phyloP scores from a whole-genome alignment of 371 early-diverging fungal genomes.

The Mycotypha africana region DNA sequence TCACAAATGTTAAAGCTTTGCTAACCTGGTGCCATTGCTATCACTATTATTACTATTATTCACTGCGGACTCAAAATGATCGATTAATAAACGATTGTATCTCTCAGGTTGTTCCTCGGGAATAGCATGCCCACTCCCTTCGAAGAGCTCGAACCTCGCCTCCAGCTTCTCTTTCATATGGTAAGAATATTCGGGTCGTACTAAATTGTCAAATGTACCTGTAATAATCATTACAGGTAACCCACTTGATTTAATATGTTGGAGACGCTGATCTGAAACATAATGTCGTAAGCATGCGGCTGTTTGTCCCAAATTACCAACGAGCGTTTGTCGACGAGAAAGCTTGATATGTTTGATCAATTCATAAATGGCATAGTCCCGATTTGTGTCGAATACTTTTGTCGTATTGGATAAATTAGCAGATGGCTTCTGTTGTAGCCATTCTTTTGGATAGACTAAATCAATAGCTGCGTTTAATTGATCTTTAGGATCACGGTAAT shows the following conservation, averaged over 20 bases:
- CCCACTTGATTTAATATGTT: constrained; percentile 19
- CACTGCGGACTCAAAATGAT: too few species aligned
- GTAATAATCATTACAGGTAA: constrained; percentile 35
- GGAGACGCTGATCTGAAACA: constrained; percentile 30
- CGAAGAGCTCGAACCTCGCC: constrained; percentile 28
- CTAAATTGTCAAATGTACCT: constrained; percentile 32
- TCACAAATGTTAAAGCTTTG: too few species aligned
- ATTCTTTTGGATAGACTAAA: constrained; percentile 28
- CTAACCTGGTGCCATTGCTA: too few species aligned
- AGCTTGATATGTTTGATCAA: constrained; percentile 15
- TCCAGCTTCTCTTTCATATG: constrained; percentile 22
- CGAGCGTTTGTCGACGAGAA: constrained; percentile 27
- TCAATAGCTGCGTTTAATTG: constrained; percentile 31
- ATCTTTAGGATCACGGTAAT: constrained; percentile 24
- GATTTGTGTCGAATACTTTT: constrained; percentile 19
- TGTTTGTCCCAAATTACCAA: constrained; percentile 32
- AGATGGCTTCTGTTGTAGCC: constrained; percentile 22
- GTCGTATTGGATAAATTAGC: not conserved
- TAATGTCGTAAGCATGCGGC: constrained; percentile 32
- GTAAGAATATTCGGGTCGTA: constrained; percentile 25
- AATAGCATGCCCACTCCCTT: constrained; percentile 41
- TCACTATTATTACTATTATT: too few species aligned
- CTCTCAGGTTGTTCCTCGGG: constrained; percentile 32
- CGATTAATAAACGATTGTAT: constrained; percentile 28
- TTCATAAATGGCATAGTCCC: constrained; percentile 21